Percentiles rank a stretch among this genome's conserved stretches.
These are phyloP conservation scores for Secale cereale DNA, from an alignment of 176 grass and related monocot species.

Conservation along the genomic window DNA sequence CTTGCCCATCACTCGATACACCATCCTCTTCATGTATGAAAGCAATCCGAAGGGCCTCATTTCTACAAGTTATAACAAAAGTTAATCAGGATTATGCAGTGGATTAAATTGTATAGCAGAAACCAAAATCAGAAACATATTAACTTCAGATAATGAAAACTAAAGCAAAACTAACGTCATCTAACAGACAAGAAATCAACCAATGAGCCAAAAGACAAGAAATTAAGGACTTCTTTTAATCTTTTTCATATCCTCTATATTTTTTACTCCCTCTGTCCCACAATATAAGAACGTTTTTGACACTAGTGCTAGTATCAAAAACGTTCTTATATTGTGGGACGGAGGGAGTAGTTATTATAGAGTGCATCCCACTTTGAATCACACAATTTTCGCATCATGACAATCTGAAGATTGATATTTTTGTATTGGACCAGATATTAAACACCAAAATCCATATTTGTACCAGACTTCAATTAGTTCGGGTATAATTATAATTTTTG, in stretches of 20 bases:
- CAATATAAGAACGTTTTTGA: too few species aligned
- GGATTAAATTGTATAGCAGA: background rate
- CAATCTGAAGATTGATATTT: too few species aligned
- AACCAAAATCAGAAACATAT: conserved; percentile 11
- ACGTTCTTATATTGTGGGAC: too few species aligned
- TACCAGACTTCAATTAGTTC: background rate
- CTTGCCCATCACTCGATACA: conserved; percentile 24
- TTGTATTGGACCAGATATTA: too few species aligned
- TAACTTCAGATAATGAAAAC: conserved; percentile 1
- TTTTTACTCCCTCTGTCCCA: too few species aligned
- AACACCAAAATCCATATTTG: too few species aligned
- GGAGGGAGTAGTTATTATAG: too few species aligned
- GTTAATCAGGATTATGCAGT: background rate
- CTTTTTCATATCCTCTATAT: too few species aligned
- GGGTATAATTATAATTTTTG: background rate
- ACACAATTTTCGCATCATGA: too few species aligned
- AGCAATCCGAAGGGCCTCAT: conserved; percentile 91
- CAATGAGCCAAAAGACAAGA: background rate
- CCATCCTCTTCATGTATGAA: conserved; percentile 89
- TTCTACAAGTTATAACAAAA: conserved; percentile 52
- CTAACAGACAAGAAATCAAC: conserved; percentile 12
- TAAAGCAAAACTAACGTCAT: background rate
- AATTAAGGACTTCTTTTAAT: background rate
- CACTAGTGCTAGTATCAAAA: too few species aligned
- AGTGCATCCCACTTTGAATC: too few species aligned